Evolutionary conservation across 1,139 yeast species (phyloP).

Genomic region (Yamadazyma taylorii): DNA sequence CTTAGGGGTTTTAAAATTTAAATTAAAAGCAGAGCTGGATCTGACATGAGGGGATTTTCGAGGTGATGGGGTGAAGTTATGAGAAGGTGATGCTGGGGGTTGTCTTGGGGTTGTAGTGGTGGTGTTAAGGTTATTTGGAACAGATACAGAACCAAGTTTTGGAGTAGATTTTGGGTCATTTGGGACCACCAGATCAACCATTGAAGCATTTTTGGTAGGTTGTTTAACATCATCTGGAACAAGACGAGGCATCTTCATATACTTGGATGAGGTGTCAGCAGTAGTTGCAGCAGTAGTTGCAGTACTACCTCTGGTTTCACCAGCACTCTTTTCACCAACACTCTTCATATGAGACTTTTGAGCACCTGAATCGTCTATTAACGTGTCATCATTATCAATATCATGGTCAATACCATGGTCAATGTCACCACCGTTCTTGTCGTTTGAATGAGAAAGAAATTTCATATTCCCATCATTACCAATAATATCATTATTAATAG

Average conservation of each 20-base stretch:
- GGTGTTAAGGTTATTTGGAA: no score
- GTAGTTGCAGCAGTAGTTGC: no score
- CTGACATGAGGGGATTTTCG: constrained; percentile 28
- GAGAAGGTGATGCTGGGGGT: constrained; percentile 4
- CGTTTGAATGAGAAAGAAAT: no score
- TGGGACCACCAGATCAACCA: constrained; percentile 9
- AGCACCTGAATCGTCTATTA: constrained; percentile 18
- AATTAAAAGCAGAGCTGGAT: constrained; percentile 31
- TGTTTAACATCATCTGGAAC: constrained; percentile 14
- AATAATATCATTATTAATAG: not conserved
- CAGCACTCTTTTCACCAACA: no score
- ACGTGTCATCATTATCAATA: constrained; percentile 27
- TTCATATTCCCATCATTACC: not conserved
- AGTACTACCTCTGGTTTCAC: not conserved
- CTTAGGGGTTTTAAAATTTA: constrained; percentile 15
- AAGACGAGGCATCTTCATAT: constrained; percentile 17
- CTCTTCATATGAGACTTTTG: no score
- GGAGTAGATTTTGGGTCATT: constrained; percentile 1
- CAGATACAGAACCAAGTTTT: no score
- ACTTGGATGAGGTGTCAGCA: constrained; percentile 7
- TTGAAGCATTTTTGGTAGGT: constrained; percentile 3
- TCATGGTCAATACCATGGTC: constrained; percentile 9
- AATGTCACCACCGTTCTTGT: constrained; percentile 1
- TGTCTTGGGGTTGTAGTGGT: not conserved
- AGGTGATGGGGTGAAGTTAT: constrained; percentile 16